These are phyloP conservation scores for Drechslerella stenobrocha DNA, from an alignment of 2,329 filamentous ascomycete species.

Conservation along the genomic window DNA sequence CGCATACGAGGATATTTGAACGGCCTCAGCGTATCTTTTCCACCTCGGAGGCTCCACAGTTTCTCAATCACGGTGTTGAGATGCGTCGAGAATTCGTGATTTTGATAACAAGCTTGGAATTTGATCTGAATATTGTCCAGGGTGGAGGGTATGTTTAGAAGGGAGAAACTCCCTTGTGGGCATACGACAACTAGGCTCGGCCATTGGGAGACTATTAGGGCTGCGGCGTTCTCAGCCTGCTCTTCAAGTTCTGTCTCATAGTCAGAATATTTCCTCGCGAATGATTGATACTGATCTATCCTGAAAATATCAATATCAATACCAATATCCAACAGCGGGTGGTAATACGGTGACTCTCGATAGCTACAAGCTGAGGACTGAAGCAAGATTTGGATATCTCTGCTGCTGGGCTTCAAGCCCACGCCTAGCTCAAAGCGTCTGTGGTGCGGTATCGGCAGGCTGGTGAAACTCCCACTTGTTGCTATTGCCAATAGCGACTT, in stretches of 20 bases:
- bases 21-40: neutral
- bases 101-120: slow-evolving; percentile 4
- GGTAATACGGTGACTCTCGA: neutral
- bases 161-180: neutral
- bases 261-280: neutral
- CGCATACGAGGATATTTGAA: neutral
- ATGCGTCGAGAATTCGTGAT: neutral
- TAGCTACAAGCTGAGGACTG: neutral
- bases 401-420: neutral
- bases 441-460: neutral
- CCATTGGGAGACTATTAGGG: slow-evolving; percentile 3
- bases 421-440: slow-evolving; percentile 1
- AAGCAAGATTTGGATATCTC: neutral
- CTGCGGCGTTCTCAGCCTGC: neutral
- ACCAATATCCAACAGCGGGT: too few relatives aligned
- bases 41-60: neutral
- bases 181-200: neutral
- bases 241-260: neutral
- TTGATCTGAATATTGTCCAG: slow-evolving; percentile 1
- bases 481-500: slow-evolving; percentile 16
- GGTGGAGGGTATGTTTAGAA: neutral
- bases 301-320: too few relatives aligned
- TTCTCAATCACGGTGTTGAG: neutral
- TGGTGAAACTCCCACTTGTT: neutral
- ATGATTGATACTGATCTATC: too few relatives aligned